Evolutionary conservation across 2,329 filamentous ascomycete genomes (phyloP).

Genomic region (Monosporascus cannonballus): DNA sequence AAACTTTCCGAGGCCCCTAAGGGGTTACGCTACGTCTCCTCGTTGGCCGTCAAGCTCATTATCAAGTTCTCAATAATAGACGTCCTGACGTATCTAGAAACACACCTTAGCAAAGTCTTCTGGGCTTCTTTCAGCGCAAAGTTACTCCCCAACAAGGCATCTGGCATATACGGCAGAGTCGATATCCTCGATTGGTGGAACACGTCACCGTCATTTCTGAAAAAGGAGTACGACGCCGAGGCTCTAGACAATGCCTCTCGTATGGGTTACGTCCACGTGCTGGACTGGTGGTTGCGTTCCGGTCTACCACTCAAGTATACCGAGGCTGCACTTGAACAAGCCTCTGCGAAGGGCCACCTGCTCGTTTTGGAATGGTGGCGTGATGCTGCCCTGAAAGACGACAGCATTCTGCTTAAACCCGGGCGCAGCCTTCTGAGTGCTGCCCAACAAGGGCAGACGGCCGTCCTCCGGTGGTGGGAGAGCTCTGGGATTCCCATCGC

Average conservation of each 20-base stretch:
- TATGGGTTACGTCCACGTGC: conserved; percentile 74
- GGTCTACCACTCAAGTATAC: conserved; percentile 79
- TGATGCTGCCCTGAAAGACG: conserved; percentile 55
- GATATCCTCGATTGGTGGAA: conserved; percentile 91
- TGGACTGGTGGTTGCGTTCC: conserved; percentile 85
- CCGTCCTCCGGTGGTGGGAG: conserved; percentile 84
- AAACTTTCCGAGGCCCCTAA: conserved; percentile 67
- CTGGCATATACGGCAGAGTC: conserved; percentile 74
- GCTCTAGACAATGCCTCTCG: conserved; percentile 83
- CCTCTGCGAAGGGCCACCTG: conserved; percentile 78
- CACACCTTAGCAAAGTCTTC: conserved; percentile 64
- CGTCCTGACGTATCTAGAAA: conserved; percentile 67
- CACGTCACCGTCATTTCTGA: conserved; percentile 72
- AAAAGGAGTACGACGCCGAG: conserved; percentile 80
- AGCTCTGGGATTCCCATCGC: conserved; percentile 71
- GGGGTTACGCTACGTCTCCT: conserved; percentile 65
- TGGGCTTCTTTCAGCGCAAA: conserved; percentile 75
- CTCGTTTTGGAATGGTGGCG: conserved; percentile 92
- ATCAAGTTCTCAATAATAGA: conserved; percentile 84
- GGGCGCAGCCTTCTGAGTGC: conserved; percentile 81
- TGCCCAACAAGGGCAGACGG: conserved; percentile 72
- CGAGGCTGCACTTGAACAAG: conserved; percentile 80
- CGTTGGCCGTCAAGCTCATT: conserved; percentile 78
- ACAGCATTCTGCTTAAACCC: conserved; percentile 61
- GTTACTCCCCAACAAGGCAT: conserved; percentile 81